These are phyloP conservation scores for Venturia aucupariae DNA, from an alignment of 2,329 filamentous ascomycete genomes.

Conservation along the genomic window DNA sequence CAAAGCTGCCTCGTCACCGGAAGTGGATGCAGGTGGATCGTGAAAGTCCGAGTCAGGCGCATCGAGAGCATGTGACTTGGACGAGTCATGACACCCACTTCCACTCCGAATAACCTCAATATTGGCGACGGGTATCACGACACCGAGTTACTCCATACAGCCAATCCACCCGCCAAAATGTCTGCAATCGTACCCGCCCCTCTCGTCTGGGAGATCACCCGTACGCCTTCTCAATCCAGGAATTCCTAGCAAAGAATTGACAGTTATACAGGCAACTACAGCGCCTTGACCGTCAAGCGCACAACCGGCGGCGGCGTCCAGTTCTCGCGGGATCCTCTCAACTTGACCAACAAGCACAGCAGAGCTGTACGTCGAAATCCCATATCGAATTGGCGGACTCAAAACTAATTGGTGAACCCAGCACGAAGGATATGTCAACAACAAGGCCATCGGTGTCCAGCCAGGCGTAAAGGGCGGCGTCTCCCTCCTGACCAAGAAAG, in stretches of 20 bases:
- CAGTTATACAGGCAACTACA: slow-evolving; percentile 60
- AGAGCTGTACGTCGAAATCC: slow-evolving; percentile 59
- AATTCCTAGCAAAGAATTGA: background rate
- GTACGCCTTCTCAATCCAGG: slow-evolving; percentile 50
- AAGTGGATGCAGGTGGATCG: background rate
- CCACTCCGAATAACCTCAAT: background rate
- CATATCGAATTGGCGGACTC: slow-evolving; percentile 19
- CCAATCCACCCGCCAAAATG: slow-evolving; percentile 31
- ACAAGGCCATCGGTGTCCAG: slow-evolving; percentile 72
- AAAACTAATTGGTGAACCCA: slow-evolving; percentile 30
- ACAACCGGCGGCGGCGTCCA: slow-evolving; percentile 69
- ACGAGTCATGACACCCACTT: background rate
- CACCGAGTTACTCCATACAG: slow-evolving; percentile 35
- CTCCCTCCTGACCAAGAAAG: slow-evolving; percentile 77
- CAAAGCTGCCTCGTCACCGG: background rate
- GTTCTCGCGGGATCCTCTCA: slow-evolving; percentile 91
- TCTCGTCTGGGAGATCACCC: slow-evolving; percentile 89
- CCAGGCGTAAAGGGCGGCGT: slow-evolving; percentile 70
- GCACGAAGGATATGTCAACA: slow-evolving; percentile 87
- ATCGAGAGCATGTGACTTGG: background rate
- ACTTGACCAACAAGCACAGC: slow-evolving; percentile 83
- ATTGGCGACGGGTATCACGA: background rate
- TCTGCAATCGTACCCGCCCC: slow-evolving; percentile 75
- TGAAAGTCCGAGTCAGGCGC: background rate
- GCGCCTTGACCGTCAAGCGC: slow-evolving; percentile 89